Conservation (phyloP, 257 asterid genomes). For the Avicennia marina region DNA sequence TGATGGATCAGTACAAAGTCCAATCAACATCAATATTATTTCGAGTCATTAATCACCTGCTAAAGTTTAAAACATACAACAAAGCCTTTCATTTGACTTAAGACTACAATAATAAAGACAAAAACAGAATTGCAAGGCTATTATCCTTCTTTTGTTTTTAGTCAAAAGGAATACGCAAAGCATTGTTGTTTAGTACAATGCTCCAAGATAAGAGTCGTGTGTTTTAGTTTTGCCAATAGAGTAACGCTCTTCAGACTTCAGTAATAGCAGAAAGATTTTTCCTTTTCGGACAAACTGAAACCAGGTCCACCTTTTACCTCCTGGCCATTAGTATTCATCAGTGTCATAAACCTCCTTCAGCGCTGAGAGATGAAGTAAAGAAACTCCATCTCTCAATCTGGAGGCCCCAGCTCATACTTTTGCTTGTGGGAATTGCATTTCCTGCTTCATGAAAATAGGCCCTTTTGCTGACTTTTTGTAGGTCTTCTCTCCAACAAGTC, state of each 20-base stretch:
- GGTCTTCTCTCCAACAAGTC: conserved; percentile 32
- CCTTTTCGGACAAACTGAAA: conserved; percentile 6
- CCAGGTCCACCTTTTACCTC: conserved; percentile 19
- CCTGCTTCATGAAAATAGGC: conserved; percentile 60
- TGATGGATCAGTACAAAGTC: conserved; percentile 22
- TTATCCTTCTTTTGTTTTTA: background rate
- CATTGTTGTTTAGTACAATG: background rate
- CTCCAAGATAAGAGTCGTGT: no score
- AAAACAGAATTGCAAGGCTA: conserved; percentile 15
- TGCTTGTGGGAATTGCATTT: no score
- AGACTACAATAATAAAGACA: conserved; percentile 6
- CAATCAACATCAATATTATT: conserved; percentile 19
- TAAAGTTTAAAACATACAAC: conserved; percentile 10
- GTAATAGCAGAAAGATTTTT: background rate
- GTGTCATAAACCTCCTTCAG: no score
- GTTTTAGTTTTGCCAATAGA: conserved; percentile 9
- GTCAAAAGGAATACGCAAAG: conserved; percentile 3
- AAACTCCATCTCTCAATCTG: no score
- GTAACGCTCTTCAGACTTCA: conserved; percentile 10
- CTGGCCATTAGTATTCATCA: no score
- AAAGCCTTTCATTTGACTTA: conserved; percentile 7
- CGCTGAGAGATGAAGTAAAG: no score
- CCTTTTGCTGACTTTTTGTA: conserved; percentile 34
- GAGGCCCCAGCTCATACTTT: no score
- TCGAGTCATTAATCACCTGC: conserved; percentile 1